Base-by-base conservation (phyloP, 164 flowering plant genomes). In the Magnolia changhungtana region DNA sequence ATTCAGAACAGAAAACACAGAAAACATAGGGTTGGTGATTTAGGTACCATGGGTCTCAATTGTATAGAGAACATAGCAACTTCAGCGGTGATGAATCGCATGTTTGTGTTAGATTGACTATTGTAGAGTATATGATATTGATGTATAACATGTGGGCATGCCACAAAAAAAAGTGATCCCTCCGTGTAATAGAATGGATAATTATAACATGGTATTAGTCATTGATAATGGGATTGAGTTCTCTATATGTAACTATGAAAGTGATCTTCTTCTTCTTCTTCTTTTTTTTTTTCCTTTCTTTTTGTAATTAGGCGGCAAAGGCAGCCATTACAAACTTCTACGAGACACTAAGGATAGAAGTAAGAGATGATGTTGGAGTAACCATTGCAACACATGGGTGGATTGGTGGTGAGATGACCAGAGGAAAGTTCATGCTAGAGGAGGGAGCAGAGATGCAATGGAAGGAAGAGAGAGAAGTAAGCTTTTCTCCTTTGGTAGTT, bases 331-430 rank as follows among this genome's bases (percentile, higher is more conserved):
- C 88, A 31, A 93, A 90, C 89, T 95, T 95, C 80, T 93, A 93
- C 55, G 98, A 95, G 80, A 87, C 96, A 9, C 72, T 93, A 68
- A 86, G 96, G 78, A 88, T 87, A 19, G 98, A 95, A 86, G 75
- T 92, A 79, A 82, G 76, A 73, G 91, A 89, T 21, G 94, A 92
- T 13, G 89, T 95, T 23, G 98, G 98, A 50, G 84, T 93, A 74
- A 93, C 98, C 1, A 78, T 95, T 11, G 97, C 98, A 64, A 88
- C 98, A 20, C 98, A 93, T 81, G 99, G 99, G 66, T 91, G 96
- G 94, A 86, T 92, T 31, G 97, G 98, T 63, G 87, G 92, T 51
- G 99, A 93, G 70, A 88, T 93, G 89, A 82, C 84, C 16, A 74
- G 92, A 69, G 97, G 98, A 59, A 95, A 86, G 79, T 84, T 92